A percentile compares a stretch with the other conserved stretches of the same genome.
Evolutionary conservation across 164 flowering plant genomes (phyloP).

Genomic region (Macadamia integrifolia): DNA sequence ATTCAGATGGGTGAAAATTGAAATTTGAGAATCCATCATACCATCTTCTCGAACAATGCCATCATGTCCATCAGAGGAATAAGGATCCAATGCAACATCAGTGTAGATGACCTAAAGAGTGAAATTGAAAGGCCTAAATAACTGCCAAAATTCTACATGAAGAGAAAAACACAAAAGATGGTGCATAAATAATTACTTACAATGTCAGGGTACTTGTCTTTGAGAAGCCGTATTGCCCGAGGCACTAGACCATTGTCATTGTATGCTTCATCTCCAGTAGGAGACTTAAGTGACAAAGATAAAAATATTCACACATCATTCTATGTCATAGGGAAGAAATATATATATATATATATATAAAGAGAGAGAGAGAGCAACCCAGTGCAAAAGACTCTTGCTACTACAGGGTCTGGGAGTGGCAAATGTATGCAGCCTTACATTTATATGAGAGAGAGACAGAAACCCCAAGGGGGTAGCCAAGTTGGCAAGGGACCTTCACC

Average conservation of each 20-base stretch:
- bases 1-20: not conserved
- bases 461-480: too few species aligned
- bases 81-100: conserved; percentile 97
- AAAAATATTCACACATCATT: conserved; percentile 11
- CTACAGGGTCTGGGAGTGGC: too few species aligned
- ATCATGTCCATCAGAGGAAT: conserved; percentile 95
- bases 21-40: conserved; percentile 21
- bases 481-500: too few species aligned
- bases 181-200: conserved; percentile 41
- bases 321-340: conserved; percentile 10
- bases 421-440: too few species aligned
- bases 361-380: conserved; percentile 35
- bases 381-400: too few species aligned
- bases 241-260: conserved; percentile 89
- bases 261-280: conserved; percentile 96
- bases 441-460: too few species aligned
- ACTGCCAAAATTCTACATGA: not conserved
- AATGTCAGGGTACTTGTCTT: conserved; percentile 88
- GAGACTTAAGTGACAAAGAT: conserved; percentile 41
- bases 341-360: too few species aligned
- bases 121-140: conserved; percentile 2
- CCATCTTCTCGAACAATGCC: conserved; percentile 99
- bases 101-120: conserved; percentile 79
- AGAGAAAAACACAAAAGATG: not conserved
- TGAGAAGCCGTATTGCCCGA: conserved; percentile 72